A percentile compares a stretch with the other conserved stretches of the same genome.
Conservation (phyloP, 805 yeast genomes). For the Lipomyces japonicus region DNA sequence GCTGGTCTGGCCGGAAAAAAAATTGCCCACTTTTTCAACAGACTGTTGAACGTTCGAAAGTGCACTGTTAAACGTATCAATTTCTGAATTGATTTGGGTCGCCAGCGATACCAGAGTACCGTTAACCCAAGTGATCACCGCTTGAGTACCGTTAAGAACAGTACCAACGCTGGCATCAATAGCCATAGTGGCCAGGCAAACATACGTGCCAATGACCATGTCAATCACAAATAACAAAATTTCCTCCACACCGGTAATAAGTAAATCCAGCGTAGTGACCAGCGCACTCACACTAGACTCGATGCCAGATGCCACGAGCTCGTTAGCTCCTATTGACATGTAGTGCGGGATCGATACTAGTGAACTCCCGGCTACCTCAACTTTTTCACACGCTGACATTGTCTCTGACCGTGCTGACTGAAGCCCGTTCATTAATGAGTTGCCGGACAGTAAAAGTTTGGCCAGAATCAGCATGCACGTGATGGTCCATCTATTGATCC, state of each 20-base stretch:
- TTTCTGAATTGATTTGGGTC: conserved; percentile 60
- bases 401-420: conserved; percentile 42
- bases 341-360: conserved; percentile 53
- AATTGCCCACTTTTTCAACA: conserved; percentile 50
- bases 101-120: conserved; percentile 53
- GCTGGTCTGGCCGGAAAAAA: conserved; percentile 49
- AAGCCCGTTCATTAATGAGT: conserved; percentile 46
- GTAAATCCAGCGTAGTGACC: conserved; percentile 43
- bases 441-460: conserved; percentile 57
- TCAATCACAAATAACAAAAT: conserved; percentile 64
- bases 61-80: conserved; percentile 55
- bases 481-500: conserved; percentile 60
- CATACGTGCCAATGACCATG: conserved; percentile 77
- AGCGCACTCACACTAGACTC: conserved; percentile 49
- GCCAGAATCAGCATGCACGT: conserved; percentile 52
- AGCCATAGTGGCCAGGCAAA: conserved; percentile 73
- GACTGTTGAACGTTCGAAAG: conserved; percentile 55
- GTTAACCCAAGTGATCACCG: conserved; percentile 59
- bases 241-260: conserved; percentile 56
- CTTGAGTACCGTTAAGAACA: conserved; percentile 69
- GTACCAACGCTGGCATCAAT: conserved; percentile 67
- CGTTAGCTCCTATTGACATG: conserved; percentile 53
- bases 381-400: conserved; percentile 45
- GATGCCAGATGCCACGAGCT: conserved; percentile 47
- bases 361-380: conserved; percentile 41